phyloP scores from a whole-genome alignment of 2,329 filamentous ascomycete species.

The Fusarium globosum region DNA sequence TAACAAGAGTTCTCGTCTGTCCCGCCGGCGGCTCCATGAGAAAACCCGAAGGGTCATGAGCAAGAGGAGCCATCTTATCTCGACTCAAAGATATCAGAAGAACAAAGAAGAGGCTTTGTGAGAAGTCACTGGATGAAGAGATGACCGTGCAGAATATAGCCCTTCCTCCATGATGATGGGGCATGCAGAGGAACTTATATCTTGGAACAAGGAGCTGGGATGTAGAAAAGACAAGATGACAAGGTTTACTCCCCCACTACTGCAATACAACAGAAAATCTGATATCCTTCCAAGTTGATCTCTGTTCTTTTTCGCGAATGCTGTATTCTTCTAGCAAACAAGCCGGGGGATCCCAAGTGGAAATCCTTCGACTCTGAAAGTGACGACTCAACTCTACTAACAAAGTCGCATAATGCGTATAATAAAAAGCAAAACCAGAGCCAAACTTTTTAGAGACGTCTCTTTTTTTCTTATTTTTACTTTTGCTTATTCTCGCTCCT shows the following conservation, averaged over 20 bases:
- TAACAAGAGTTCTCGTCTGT: constrained; percentile 35
- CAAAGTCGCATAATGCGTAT: not conserved
- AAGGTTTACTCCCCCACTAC: constrained; percentile 14
- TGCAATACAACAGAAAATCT: constrained; percentile 13
- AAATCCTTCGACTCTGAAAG: constrained; percentile 42
- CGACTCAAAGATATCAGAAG: not conserved
- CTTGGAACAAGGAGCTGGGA: constrained; percentile 9
- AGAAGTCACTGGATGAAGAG: constrained; percentile 18
- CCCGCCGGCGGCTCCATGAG: constrained; percentile 44
- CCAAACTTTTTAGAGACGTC: constrained; percentile 18
- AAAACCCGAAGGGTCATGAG: constrained; percentile 47
- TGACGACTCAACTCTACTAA: constrained; percentile 35
- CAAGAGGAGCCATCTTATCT: constrained; percentile 68
- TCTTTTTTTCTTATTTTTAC: not conserved
- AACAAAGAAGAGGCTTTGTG: not conserved
- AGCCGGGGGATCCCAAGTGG: constrained; percentile 22
- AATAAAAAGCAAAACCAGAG: not conserved
- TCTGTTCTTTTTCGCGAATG: not conserved
- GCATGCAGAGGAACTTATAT: constrained; percentile 31
- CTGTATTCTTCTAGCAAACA: constrained; percentile 5
- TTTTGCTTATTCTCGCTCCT: constrained; percentile 10
- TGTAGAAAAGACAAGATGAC: constrained; percentile 1
- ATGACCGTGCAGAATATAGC: constrained; percentile 12
- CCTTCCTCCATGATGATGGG: constrained; percentile 6
- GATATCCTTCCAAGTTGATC: not conserved